Evolutionary conservation across 2,329 filamentous ascomycete genomes (phyloP).

Genomic region (Alternaria panax): DNA sequence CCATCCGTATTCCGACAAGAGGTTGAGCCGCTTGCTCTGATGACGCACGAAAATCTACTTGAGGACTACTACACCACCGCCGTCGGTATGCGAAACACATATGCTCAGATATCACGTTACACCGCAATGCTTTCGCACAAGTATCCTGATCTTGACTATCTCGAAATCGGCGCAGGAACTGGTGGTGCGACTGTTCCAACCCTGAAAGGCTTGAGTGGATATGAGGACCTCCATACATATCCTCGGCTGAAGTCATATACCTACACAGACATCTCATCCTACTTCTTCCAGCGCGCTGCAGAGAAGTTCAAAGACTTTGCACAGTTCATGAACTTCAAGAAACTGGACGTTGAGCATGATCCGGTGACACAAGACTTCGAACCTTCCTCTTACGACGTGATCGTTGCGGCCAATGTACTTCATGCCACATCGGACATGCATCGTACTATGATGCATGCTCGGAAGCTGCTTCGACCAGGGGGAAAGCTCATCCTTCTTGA

Average conservation of each 20-base stretch:
- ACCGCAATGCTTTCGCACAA: constrained; percentile 22
- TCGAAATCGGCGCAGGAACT: constrained; percentile 28
- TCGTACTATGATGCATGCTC: constrained; percentile 28
- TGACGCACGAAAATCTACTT: constrained; percentile 24
- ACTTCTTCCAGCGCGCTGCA: constrained; percentile 27
- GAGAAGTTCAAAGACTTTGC: constrained; percentile 19
- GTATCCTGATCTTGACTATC: constrained; percentile 21
- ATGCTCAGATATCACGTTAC: constrained; percentile 23
- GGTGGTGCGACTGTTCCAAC: constrained; percentile 24
- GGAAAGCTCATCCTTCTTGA: constrained; percentile 59
- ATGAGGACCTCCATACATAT: constrained; percentile 6
- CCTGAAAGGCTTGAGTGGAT: constrained; percentile 13
- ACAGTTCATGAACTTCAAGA: constrained; percentile 24
- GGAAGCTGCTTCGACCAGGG: constrained; percentile 47
- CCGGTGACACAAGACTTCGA: constrained; percentile 28
- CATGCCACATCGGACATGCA: constrained; percentile 33
- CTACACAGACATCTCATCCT: constrained; percentile 29
- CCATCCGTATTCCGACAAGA: constrained; percentile 20
- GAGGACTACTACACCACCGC: constrained; percentile 25
- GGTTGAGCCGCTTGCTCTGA: constrained; percentile 21
- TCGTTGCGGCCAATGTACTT: constrained; percentile 46
- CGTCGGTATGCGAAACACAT: constrained; percentile 24
- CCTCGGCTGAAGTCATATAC: constrained; percentile 23
- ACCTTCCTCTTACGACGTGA: constrained; percentile 28
- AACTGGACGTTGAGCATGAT: constrained; percentile 33